Evolutionary conservation across 1,284 basidiomycete species (phyloP).

Genomic region (Trichosporon sp.): DNA sequence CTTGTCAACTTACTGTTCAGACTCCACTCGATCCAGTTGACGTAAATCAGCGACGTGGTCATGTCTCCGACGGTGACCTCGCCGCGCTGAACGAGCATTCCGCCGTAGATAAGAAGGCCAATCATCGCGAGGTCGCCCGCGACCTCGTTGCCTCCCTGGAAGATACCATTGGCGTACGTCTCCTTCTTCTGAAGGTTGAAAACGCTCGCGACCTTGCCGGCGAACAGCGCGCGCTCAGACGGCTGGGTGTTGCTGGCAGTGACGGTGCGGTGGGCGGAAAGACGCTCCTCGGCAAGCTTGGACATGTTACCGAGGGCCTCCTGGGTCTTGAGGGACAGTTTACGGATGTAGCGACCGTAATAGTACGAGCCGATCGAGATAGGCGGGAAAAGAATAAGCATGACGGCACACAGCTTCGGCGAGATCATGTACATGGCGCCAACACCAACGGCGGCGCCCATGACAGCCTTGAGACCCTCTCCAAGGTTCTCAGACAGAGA

Average conservation of each 20-base stretch:
- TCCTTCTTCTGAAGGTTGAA: slow-evolving; percentile 46
- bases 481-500: slow-evolving; percentile 45
- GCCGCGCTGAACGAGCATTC: slow-evolving; percentile 41
- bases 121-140: slow-evolving; percentile 48
- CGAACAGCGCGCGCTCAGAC: slow-evolving; percentile 36
- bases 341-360: slow-evolving; percentile 47
- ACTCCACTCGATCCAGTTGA: slow-evolving; percentile 49
- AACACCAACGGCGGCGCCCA: slow-evolving; percentile 43
- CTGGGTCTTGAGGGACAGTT: slow-evolving; percentile 44
- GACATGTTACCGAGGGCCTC: slow-evolving; percentile 47
- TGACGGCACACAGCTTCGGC: slow-evolving; percentile 42
- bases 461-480: slow-evolving; percentile 46
- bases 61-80: slow-evolving; percentile 47
- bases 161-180: slow-evolving; percentile 47
- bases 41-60: slow-evolving; percentile 48
- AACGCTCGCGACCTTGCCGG: slow-evolving; percentile 39
- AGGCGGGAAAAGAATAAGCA: slow-evolving; percentile 46
- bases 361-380: slow-evolving; percentile 48
- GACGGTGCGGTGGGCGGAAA: slow-evolving; percentile 47
- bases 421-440: slow-evolving; percentile 48
- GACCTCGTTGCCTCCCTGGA: slow-evolving; percentile 45
- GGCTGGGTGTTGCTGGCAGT: slow-evolving; percentile 46
- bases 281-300: slow-evolving; percentile 45
- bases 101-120: slow-evolving; percentile 45
- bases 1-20: slow-evolving; percentile 40